Evolutionary conservation across 2,329 filamentous ascomycete species (phyloP).

Genomic region (Paradendryphiella salina): DNA sequence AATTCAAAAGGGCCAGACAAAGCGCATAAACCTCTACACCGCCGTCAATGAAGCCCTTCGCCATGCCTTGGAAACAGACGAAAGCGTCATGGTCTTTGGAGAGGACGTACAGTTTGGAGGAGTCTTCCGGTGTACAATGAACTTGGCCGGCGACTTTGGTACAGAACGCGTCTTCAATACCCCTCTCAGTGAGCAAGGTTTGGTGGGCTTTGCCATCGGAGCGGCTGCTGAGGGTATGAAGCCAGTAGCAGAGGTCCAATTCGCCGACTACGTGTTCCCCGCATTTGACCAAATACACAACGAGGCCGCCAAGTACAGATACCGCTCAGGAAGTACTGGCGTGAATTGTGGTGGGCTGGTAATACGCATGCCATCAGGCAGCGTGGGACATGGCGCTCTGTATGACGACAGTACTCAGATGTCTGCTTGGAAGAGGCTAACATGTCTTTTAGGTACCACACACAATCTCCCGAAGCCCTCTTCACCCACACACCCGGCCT

Average conservation of each 20-base stretch:
- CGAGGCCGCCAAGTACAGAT: conserved; percentile 86
- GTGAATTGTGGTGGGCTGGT: conserved; percentile 72
- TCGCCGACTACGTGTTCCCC: conserved; percentile 91
- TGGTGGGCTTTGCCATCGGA: conserved; percentile 91
- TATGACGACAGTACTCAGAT: conserved; percentile 44
- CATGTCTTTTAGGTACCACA: conserved; percentile 65
- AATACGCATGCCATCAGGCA: conserved; percentile 86
- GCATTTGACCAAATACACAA: conserved; percentile 95
- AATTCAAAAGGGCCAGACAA: conserved; percentile 69
- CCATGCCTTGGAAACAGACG: conserved; percentile 78
- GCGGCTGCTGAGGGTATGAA: conserved; percentile 88
- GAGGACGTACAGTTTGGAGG: conserved; percentile 97
- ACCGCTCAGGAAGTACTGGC: conserved; percentile 64
- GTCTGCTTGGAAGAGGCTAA: conserved; percentile 7
- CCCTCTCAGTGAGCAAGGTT: conserved; percentile 89
- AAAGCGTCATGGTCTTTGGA: conserved; percentile 87
- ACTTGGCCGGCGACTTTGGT: conserved; percentile 84
- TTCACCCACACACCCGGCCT: conserved; percentile 88
- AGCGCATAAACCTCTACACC: conserved; percentile 91
- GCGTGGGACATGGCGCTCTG: conserved; percentile 84
- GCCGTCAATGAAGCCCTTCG: conserved; percentile 88
- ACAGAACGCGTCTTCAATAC: conserved; percentile 94
- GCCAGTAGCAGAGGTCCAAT: conserved; percentile 92
- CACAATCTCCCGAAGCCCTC: conserved; percentile 83
- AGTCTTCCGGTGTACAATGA: conserved; percentile 93